A percentile compares a stretch with the other conserved stretches of the same genome.
Evolutionary conservation across 192 early-diverging fungal species (phyloP).

Genomic region (Podila horticola): DNA sequence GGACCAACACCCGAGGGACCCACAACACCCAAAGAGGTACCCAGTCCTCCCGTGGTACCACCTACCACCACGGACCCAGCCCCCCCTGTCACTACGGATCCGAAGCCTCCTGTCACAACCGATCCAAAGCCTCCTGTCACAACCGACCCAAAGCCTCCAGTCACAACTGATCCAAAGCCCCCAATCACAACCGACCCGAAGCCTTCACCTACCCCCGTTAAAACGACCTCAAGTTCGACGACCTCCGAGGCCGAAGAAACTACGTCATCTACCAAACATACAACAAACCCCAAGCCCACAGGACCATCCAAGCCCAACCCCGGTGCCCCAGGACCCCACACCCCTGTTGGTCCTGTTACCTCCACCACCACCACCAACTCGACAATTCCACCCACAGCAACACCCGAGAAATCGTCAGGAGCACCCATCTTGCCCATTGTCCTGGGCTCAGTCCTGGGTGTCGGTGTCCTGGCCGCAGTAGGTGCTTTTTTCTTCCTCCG

Average conservation of each 20-base stretch:
- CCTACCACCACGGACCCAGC: background rate
- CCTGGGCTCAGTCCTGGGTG: slow-evolving; percentile 33
- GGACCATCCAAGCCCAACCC: background rate
- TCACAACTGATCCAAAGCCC: background rate
- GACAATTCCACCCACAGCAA: slow-evolving; percentile 12
- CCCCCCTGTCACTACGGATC: background rate
- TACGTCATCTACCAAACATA: background rate
- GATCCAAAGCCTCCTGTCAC: background rate
- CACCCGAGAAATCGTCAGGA: slow-evolving; percentile 11
- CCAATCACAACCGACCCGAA: background rate
- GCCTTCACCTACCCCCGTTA: background rate
- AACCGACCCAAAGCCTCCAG: background rate
- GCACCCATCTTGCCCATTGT: slow-evolving; percentile 31
- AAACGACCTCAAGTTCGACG: background rate
- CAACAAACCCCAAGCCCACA: background rate
- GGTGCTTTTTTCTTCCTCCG: slow-evolving; percentile 38
- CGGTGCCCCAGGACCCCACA: background rate
- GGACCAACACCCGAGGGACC: no score
- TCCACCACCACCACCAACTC: slow-evolving; percentile 1
- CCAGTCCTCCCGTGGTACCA: no score
- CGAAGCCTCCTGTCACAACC: background rate
- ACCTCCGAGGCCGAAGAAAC: background rate
- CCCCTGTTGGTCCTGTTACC: background rate
- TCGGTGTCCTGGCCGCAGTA: slow-evolving; percentile 15
- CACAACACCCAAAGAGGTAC: no score